Evolutionary conservation across 148 eudicot genomes (phyloP).

Genomic region (Rhododendron ovatum): DNA sequence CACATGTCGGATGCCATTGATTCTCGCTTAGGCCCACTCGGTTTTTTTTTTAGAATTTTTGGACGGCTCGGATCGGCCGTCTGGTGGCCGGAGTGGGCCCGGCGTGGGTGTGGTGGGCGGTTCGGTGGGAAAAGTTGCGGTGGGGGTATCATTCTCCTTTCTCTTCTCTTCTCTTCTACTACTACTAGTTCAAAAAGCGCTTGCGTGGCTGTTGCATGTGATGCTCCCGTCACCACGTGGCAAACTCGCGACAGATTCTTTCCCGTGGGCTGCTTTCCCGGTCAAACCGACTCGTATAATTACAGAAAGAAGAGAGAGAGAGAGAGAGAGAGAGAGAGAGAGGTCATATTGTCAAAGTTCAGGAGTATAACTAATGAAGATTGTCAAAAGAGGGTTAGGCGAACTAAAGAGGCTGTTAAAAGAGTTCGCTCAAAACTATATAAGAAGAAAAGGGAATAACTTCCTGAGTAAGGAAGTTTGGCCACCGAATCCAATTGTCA

Average conservation of each 20-base stretch:
- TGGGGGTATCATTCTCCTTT: too few species aligned
- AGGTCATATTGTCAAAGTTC: not conserved
- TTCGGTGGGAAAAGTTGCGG: too few species aligned
- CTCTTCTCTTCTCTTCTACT: too few species aligned
- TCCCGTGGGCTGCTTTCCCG: not conserved
- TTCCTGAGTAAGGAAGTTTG: not conserved
- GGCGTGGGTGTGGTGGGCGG: too few species aligned
- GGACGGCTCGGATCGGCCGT: too few species aligned
- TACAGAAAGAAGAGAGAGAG: not conserved
- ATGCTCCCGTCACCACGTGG: not conserved
- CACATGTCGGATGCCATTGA: too few species aligned
- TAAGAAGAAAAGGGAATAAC: not conserved
- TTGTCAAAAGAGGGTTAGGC: not conserved
- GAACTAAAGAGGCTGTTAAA: not conserved
- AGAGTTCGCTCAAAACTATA: not conserved
- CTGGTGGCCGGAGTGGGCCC: too few species aligned
- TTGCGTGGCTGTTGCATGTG: not conserved
- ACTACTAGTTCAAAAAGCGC: not conserved
- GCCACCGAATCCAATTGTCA: not conserved
- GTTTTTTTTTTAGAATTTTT: too few species aligned
- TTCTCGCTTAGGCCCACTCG: too few species aligned
- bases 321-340: not conserved
- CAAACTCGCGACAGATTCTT: not conserved
- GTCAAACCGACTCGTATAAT: not conserved
- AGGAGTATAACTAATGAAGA: not conserved